Base-by-base conservation (phyloP, 805 yeast species). In the Danielia oregonensis region DNA sequence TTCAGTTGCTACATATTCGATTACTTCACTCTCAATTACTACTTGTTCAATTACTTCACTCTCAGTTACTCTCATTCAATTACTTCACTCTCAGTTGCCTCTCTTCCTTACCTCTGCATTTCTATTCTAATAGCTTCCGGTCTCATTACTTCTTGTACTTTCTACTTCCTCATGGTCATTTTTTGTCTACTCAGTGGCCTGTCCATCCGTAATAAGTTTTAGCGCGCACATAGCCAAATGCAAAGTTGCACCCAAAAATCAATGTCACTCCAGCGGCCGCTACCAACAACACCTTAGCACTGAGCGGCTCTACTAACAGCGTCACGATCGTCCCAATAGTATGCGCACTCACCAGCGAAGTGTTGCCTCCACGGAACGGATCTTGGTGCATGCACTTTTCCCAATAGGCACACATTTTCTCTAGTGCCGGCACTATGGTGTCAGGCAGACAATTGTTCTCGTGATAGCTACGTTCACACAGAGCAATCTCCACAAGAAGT, bases 141-240 rank as follows among this genome's bases (percentile, higher is more conserved):
- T n/a, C n/a, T n/a, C n/a, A n/a, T n/a, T n/a, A n/a, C n/a, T n/a
- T n/a, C n/a, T n/a, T n/a, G n/a, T n/a, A n/a, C n/a, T n/a, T n/a
- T n/a, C n/a, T n/a, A n/a, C n/a, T n/a, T n/a, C n/a, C n/a, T n/a
- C n/a, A n/a, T n/a, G n/a, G n/a, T n/a, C n/a, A n/a, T n/a, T n/a
- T n/a, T n/a, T n/a, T n/a, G n/a, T n/a, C n/a, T n/a, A n/a, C n/a
- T n/a, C n/a, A n/a, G n/a, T n/a, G n/a, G n/a, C n/a, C n/a, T n/a
- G n/a, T n/a, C 32, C 52, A 49, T 4, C 76, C 75, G 40, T 68
- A 72, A 42, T 70, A 72, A 11, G 66, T 55, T 44, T 63, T 69
- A 5, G 76, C 87, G 35, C 86, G 61, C 4, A 81, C 61, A 43
- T 78, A 83, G 0, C 89, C 89, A 52, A 79, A 75, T 3, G 76